A percentile compares a stretch with the other conserved stretches of the same genome.
phyloP scores from a whole-genome alignment of 192 early-diverging fungal species.

The Oehlia diaphana region DNA sequence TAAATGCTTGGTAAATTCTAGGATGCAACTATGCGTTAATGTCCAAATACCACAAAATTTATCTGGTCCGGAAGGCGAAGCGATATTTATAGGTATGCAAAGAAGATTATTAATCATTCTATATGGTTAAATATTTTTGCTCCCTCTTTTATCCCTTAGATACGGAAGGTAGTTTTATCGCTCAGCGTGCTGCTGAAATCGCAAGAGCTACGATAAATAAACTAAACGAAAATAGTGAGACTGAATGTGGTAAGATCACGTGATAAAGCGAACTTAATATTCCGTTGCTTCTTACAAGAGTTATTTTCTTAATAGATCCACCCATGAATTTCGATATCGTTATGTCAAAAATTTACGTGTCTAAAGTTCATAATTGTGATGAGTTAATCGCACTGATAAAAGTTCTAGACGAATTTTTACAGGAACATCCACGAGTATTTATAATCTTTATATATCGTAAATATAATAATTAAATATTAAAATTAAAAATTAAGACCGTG shows the following conservation, averaged over 20 bases:
- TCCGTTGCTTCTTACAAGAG: too few species aligned
- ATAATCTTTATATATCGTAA: background rate
- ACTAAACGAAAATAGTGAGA: background rate
- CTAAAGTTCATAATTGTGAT: constrained; percentile 19
- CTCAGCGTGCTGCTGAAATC: constrained; percentile 23
- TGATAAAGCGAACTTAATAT: too few species aligned
- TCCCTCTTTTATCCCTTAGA: background rate
- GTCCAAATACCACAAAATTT: constrained; percentile 29
- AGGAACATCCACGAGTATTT: constrained; percentile 18
- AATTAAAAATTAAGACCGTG: too few species aligned
- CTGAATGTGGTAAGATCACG: background rate
- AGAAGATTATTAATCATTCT: background rate
- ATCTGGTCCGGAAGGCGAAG: constrained; percentile 23
- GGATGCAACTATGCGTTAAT: constrained; percentile 29
- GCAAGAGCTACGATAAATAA: background rate
- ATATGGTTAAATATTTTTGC: background rate
- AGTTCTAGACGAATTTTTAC: constrained; percentile 24
- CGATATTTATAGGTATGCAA: constrained; percentile 25
- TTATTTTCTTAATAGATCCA: background rate
- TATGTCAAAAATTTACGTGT: constrained; percentile 22
- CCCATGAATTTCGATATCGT: constrained; percentile 8
- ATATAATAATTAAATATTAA: background rate
- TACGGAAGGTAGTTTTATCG: constrained; percentile 29
- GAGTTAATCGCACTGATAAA: constrained; percentile 21
- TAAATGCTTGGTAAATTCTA: background rate